Conservation (phyloP, 1,139 yeast genomes). For the Eremothecium cymbalariae region DNA sequence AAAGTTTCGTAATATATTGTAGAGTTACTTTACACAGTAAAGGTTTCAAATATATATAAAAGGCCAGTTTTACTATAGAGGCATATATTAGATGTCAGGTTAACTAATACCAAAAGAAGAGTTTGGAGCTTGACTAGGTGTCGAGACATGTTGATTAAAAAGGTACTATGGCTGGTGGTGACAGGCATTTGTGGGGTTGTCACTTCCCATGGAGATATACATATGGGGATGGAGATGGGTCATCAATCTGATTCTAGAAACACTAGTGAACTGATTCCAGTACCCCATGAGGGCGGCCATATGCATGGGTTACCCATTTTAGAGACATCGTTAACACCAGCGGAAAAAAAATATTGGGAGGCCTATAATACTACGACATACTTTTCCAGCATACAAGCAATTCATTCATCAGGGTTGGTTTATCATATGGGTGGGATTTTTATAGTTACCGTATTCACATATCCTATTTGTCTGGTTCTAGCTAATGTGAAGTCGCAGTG, state of each 20-base stretch:
- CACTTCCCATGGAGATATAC: too few relatives aligned
- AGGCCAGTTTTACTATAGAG: too few relatives aligned
- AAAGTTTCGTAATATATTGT: too few relatives aligned
- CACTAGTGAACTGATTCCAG: constrained; percentile 20
- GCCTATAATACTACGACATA: constrained; percentile 73
- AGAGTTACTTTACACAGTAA: too few relatives aligned
- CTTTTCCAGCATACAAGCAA: constrained; percentile 44
- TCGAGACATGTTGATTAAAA: constrained; percentile 6
- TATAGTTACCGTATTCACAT: constrained; percentile 45
- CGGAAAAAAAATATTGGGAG: constrained; percentile 73
- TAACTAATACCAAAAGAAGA: too few relatives aligned
- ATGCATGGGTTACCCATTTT: constrained; percentile 73
- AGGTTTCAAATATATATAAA: too few relatives aligned
- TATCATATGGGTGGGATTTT: constrained; percentile 47
- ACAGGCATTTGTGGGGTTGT: too few relatives aligned
- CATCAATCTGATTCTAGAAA: background rate
- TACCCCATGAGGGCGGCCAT: constrained; percentile 45
- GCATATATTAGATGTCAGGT: too few relatives aligned
- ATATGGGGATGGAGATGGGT: background rate
- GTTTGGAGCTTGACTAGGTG: too few relatives aligned
- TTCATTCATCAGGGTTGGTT: constrained; percentile 47
- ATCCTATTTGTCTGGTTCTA: constrained; percentile 64
- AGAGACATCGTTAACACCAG: constrained; percentile 58
- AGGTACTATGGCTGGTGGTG: constrained; percentile 2
- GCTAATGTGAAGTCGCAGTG: constrained; percentile 51